Evolutionary conservation across 2,329 filamentous ascomycete genomes (phyloP), one percentile per base, ranked within the genome.

Genomic region (Lasiodiplodia citricola): DNA sequence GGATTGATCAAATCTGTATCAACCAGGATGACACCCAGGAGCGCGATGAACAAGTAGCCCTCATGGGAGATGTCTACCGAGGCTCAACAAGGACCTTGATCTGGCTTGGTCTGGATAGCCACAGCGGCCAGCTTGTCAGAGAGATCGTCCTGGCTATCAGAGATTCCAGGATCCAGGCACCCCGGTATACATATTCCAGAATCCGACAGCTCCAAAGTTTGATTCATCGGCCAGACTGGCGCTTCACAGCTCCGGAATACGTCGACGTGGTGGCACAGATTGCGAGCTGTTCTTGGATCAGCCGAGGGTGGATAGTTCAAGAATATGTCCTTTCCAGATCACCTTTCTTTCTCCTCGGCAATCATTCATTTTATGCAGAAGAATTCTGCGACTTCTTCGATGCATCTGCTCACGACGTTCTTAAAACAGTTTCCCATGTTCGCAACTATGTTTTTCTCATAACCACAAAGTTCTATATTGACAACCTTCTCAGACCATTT

Each of bases 1-100:
- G 75, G 76, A 75, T 78, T 5, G 76, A 79, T 55, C 73, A 71
- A 13, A 65, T 79, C 1, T 76, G 74, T 38, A 77, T 79, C 64
- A 76, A 78, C 54, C 72, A 76, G 7, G 57, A 69, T 10, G 73
- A 78, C 68, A 64, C 68, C 4, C 37, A 71, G 21, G 75, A 79
- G 68, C 72, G 74, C 18, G 73, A 72, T n/a, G 52, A 70, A 38
- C 77, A 79, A 54, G 74, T 78, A 16, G 72, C 71, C n/a, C 74
- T 79, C 44, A 78, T 78, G 76, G 73, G 73, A 5, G 69, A 75
- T 1, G 77, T 79, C 21, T 79, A 77, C 65, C 73, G 68, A 51
- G 70, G 66, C 55, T 70, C 74, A 1, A 71, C 44, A 25, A 70
- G 71, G 68, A 72, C 71, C 3, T 71, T 76, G 0, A 56, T 78